Conservation (phyloP, 441 rosid species). For the Populus hybrid region DNA sequence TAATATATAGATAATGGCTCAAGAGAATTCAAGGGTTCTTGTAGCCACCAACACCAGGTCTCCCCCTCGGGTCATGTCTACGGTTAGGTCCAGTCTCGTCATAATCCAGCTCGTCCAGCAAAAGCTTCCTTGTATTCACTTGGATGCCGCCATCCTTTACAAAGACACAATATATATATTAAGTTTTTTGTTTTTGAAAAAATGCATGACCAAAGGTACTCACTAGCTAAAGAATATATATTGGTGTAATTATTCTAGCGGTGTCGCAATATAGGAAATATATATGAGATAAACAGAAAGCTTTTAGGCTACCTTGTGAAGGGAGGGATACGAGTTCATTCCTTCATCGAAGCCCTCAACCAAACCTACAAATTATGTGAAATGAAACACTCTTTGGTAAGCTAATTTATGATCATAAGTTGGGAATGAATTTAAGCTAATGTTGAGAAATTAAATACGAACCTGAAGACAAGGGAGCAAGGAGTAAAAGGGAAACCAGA, state of each 20-base stretch:
- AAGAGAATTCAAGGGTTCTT: background rate
- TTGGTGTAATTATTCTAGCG: background rate
- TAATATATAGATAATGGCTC: background rate
- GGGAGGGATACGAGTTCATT: conserved; percentile 18
- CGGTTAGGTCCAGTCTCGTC: conserved; percentile 67
- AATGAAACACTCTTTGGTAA: background rate
- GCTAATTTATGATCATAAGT: background rate
- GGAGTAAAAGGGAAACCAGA: conserved; percentile 37
- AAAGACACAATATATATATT: background rate
- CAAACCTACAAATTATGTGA: conserved; percentile 20
- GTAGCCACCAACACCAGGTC: conserved; percentile 23
- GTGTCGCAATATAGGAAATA: background rate
- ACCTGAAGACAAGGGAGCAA: conserved; percentile 40
- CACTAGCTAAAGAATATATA: too few species aligned
- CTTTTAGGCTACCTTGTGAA: conserved; percentile 25
- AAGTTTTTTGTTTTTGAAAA: too few species aligned
- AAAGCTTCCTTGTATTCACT: conserved; percentile 44
- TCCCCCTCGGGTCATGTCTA: conserved; percentile 62
- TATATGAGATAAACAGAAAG: background rate
- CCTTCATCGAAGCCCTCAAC: conserved; percentile 25
- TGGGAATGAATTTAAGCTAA: background rate
- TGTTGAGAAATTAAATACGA: background rate
- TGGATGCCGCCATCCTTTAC: conserved; percentile 8
- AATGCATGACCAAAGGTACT: too few species aligned
- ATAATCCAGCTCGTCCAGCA: conserved; percentile 52